Evolutionary conservation across 140 eudicot genomes (phyloP), one percentile per base, ranked within the genome.

Genomic region (Cichorium intybus): DNA sequence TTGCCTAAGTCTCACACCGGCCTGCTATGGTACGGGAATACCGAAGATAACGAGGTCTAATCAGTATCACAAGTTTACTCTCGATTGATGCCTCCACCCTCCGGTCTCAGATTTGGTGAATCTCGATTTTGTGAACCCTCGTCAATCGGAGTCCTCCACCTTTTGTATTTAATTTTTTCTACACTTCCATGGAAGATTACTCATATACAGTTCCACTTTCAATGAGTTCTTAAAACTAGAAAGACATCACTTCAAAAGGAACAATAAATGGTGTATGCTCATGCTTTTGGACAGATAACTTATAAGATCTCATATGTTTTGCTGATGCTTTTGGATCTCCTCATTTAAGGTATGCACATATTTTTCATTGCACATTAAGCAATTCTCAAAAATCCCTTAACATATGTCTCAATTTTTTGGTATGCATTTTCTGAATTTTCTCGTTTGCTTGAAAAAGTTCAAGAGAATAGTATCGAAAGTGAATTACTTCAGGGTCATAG

Each of bases 191-290:
- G 48, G 31, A 18, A 66, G 66, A 56, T 63, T 37, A 57, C 73
- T 58, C 18, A n/a, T n/a, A 48, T 37, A 35, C 29, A 48, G 57
- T 60, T 51, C 49, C 24, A 51, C 61, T 39, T 75, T 60, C 51
- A 21, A 18, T 49, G 84, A 53, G 84, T 71, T 60, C 70, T 90
- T 41, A 87, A 90, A 77, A 79, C 82, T 58, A 83, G 97, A 53
- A 90, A 79, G 66, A 73, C 84, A 24, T 78, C 75, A 60, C 93
- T 90, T 55, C 80, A 74, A 79, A 90, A 75, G 75, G 97, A 90
- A 75, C 94, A 87, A 71, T 93, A 95, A 63, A 90, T 87, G 97
- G 95, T 85, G 10, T 87, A 84, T 57, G 95, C 97, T 12, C 89
- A 94, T 1, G 93, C 97, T 24, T 63, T 90, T 56, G 87, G 63